phyloP scores from a whole-genome alignment of 1,284 basidiomycete genomes.

The Exsudoporus floridanus region DNA sequence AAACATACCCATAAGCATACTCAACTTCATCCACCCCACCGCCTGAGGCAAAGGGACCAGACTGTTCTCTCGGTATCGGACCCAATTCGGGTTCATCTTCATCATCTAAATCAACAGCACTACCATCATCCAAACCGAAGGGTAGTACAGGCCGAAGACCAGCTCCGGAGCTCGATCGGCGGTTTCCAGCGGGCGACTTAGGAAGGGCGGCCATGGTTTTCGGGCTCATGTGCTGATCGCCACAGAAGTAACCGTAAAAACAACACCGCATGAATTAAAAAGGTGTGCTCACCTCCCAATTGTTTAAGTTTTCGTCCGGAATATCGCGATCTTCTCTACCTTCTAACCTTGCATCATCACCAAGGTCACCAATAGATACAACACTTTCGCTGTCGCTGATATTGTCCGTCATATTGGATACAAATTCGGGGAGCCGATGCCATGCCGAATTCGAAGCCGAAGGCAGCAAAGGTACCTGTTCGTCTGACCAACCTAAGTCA shows the following conservation, averaged over 20 bases:
- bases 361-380: constrained; percentile 82
- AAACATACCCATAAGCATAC: constrained; percentile 76
- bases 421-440: constrained; percentile 70
- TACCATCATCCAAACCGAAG: constrained; percentile 73
- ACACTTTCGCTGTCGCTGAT: constrained; percentile 92
- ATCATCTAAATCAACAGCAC: constrained; percentile 60
- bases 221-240: constrained; percentile 83
- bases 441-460: constrained; percentile 59
- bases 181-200: constrained; percentile 77
- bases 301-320: constrained; percentile 80
- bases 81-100: constrained; percentile 67
- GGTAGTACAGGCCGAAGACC: constrained; percentile 81
- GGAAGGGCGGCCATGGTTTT: constrained; percentile 89
- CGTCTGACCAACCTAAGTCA: constrained; percentile 74
- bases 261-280: neutral
- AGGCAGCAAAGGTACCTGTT: constrained; percentile 44
- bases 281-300: constrained; percentile 78
- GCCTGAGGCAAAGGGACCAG: constrained; percentile 70
- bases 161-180: constrained; percentile 76
- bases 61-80: constrained; percentile 72
- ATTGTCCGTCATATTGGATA: constrained; percentile 69
- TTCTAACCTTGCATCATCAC: constrained; percentile 68
- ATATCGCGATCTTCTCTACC: constrained; percentile 59
- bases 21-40: constrained; percentile 85
- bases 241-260: constrained; percentile 1